Evolutionary conservation across 306 rosid genomes (phyloP), one percentile per base, ranked within the genome.

Genomic region (Trifolium pratense): DNA sequence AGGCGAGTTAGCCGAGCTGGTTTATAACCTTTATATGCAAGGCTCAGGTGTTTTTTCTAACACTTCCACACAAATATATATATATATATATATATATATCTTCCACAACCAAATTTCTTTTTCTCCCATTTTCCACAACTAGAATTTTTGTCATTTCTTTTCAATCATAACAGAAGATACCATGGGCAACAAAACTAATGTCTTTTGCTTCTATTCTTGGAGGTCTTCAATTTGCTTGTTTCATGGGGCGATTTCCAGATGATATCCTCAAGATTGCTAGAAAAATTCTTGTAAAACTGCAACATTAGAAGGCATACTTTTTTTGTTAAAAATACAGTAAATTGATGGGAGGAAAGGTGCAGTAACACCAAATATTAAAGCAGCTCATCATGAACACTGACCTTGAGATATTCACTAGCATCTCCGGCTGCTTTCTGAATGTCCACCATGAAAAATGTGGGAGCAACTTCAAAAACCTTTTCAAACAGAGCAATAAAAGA

Each of bases 341-440:
- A 40, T 10, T 20, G 31, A 75, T 10, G 34, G 11, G 8, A 36
- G 29, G 68, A 48, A 42, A 46, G 32, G 26, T 49, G 78, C 7
- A 49, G 20, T 49, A 46, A 75, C 10, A 72, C 23, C 58, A 53
- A 70, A 66, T 53, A 48, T 52, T 53, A 58, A 66, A 77, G 46
- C 60, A 36, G 42, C 29, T 57, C 8, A 56, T 57, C 8, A 56
- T 23, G 46, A 46, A 66, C 82, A 81, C 88, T 49, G 63, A 92
- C 97, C 97, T 90, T 82, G 74, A 88, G 90, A 70, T 86, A 92
- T 61, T 92, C 97, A 75, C 84, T 62, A 7, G 87, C 85, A 76
- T 92, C 97, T 77, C 97, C 97, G 32, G 92, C 88, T 20, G 92
- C 94, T 71, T 86, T 92, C 71, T 92, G 94, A 80, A 92, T 90